Conservation (phyloP, 257 asterid species). For the Solanum neorickii region DNA sequence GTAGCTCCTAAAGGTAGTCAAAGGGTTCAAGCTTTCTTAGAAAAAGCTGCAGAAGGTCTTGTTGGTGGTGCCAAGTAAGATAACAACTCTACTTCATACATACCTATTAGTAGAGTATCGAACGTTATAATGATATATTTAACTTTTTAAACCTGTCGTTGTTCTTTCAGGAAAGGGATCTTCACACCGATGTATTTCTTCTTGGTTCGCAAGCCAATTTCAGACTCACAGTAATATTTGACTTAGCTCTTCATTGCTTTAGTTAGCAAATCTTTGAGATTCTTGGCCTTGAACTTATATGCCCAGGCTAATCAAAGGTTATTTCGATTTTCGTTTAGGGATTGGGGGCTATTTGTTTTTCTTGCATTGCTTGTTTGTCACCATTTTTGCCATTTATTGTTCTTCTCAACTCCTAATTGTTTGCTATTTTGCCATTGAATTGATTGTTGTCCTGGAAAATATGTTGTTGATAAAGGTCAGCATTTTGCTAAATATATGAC, state of each 20-base stretch:
- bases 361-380: not conserved
- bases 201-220: conserved; percentile 65
- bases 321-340: not conserved
- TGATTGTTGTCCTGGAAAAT: not conserved
- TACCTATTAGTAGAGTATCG: not conserved
- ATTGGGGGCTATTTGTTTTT: not conserved
- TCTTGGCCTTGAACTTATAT: not conserved
- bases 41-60: conserved; percentile 98
- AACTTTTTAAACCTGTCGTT: not conserved
- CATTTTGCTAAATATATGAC: not conserved
- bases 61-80: conserved; percentile 89
- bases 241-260: conserved; percentile 7
- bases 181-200: conserved; percentile 94
- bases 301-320: not conserved
- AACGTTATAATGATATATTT: not conserved
- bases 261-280: conserved; percentile 10
- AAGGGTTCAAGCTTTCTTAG: conserved; percentile 94
- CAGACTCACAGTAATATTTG: conserved; percentile 4
- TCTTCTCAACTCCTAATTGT: not conserved
- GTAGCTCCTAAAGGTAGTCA: conserved; percentile 92
- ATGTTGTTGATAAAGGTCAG: not conserved
- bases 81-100: not conserved
- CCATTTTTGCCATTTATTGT: not conserved
- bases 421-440: not conserved
- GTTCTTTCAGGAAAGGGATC: conserved; percentile 72